Base-by-base conservation (phyloP, 179 eudicot genomes). In the Heliamphora pulchella region DNA sequence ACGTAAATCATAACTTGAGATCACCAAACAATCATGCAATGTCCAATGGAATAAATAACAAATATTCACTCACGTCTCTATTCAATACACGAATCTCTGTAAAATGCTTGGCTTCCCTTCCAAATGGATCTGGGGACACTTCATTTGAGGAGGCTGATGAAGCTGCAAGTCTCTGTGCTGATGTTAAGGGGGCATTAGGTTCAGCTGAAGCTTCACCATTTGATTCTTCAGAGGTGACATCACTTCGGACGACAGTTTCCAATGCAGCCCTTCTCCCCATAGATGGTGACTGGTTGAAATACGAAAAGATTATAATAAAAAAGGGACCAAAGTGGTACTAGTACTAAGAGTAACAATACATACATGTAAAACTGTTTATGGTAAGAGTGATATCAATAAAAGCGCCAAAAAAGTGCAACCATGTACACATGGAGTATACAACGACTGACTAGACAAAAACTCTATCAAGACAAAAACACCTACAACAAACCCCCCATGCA, bases 21-120 rank as follows among this genome's bases (percentile, higher is more conserved):
- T 74, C 63, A 41, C 46, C 86, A 59, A 17, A 20, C 53, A 77
- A 50, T 31, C 15, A 51, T 22, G 44, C 82, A 81, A 54, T 31
- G n/a, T 20, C 64, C 17, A 68, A 46, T 22, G 20, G 46, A 13
- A 73, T 13, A 46, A 47, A 22, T 50, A 41, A 77, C 8, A 71
- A 76, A 69, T 81, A 41, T 47, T 17, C 47, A 80, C 91, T 89
- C 84, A 96, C 99, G 81, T 94, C 95, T 94, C 96, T 94, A 86
- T 91, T 88, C 80, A 96, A 79, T 68, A 93, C 94, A 83, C 91
- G 99, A 53, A 86, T 87, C 87, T 96, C 99, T 0, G 97, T 92
- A 86, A 92, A 96, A 86, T 96, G 98, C 84, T 92, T 94, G 78
- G 97, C 98, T 88, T 96, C 98, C 88, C 91, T 93, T 77, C 88